phyloP scores from a whole-genome alignment of 768 basidiomycete species.

The Macrocybe gigantea region DNA sequence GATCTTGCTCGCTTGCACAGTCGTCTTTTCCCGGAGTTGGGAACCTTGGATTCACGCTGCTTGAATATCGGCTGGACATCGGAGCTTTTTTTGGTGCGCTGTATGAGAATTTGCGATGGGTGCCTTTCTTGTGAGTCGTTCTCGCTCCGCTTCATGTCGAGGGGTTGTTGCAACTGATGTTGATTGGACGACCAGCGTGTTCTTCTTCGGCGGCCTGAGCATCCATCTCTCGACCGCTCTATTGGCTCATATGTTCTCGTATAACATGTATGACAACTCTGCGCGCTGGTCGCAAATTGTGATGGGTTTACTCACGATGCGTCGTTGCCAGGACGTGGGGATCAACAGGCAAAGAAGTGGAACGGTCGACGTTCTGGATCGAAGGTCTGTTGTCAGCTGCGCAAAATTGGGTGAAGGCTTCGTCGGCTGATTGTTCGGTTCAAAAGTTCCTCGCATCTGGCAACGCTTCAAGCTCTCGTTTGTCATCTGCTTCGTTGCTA shows the following conservation, averaged over 20 bases:
- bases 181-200: conserved; percentile 38
- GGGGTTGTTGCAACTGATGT: neutral
- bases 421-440: no score
- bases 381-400: conserved; percentile 35
- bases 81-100: conserved; percentile 40
- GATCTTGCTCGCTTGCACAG: conserved; percentile 69
- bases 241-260: conserved; percentile 63
- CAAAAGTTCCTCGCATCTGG: conserved; percentile 68
- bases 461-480: conserved; percentile 75
- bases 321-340: conserved; percentile 41
- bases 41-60: conserved; percentile 65
- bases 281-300: neutral
- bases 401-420: no score
- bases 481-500: conserved; percentile 50
- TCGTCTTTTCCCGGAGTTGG: conserved; percentile 80
- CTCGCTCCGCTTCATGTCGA: neutral
- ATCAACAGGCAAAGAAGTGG: conserved; percentile 72
- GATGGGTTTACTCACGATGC: conserved; percentile 3
- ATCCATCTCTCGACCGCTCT: conserved; percentile 67
- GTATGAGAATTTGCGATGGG: conserved; percentile 55
- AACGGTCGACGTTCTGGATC: conserved; percentile 84
- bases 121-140: conserved; percentile 66
- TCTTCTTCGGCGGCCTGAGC: conserved; percentile 74
- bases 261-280: conserved; percentile 38
- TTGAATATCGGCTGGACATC: conserved; percentile 71